Percentiles rank a stretch among this genome's conserved stretches.
These are phyloP conservation scores for Nakazawaea siamensis DNA, from an alignment of 805 yeast genomes.

Conservation along the genomic window DNA sequence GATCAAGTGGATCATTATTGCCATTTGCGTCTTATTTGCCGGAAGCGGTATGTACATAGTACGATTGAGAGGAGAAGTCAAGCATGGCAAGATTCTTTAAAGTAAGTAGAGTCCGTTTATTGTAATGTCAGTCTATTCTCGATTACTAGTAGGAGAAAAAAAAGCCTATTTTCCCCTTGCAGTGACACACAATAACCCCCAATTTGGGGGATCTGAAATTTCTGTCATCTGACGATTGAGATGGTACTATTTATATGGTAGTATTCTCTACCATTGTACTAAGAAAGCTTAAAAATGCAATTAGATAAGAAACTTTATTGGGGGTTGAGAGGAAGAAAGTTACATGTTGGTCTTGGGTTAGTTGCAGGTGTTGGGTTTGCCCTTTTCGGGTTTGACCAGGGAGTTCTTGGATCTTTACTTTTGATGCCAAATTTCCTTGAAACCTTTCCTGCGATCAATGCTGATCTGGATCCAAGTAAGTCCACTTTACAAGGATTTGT, in stretches of 20 bases:
- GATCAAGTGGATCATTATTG: slow-evolving; percentile 32
- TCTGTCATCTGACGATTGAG: no score
- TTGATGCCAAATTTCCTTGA: slow-evolving; percentile 16
- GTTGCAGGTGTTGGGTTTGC: slow-evolving; percentile 26
- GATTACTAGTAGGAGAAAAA: no score
- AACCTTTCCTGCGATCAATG: slow-evolving; percentile 19
- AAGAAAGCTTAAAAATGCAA: no score
- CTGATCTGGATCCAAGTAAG: slow-evolving; percentile 22
- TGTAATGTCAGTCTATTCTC: no score
- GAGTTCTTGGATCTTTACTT: slow-evolving; percentile 34
- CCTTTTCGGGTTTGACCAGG: slow-evolving; percentile 45
- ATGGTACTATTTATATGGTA: no score
- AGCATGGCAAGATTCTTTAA: slow-evolving; percentile 24
- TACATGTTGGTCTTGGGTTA: slow-evolving; percentile 13
- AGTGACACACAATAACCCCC: no score
- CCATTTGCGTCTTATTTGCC: slow-evolving; percentile 29
- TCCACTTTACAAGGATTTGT: slow-evolving; percentile 40
- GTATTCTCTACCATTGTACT: no score
- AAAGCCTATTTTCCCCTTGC: no score
- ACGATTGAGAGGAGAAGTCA: slow-evolving; percentile 53
- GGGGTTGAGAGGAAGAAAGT: slow-evolving; percentile 15
- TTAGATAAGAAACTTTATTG: not conserved
- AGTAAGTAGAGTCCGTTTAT: no score
- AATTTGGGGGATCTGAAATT: no score
- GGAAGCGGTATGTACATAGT: slow-evolving; percentile 38